Conservation (phyloP, 768 basidiomycete species). For the Tylopilus cervinicoccineus region DNA sequence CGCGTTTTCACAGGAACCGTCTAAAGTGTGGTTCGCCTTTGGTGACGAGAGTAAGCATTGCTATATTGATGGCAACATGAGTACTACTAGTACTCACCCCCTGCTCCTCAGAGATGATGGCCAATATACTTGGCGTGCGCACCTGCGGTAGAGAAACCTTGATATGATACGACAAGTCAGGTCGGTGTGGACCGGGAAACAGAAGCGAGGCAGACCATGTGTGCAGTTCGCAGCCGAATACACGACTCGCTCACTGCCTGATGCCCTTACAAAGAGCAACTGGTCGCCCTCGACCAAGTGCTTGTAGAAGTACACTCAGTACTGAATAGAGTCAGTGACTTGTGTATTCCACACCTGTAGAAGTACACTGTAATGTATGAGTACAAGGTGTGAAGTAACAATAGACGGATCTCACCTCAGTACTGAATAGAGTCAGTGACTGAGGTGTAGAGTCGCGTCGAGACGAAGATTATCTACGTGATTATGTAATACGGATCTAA, state of each 20-base stretch:
- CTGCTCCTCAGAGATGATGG: slow-evolving; percentile 45
- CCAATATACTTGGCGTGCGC: slow-evolving; percentile 43
- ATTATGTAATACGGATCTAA: too few relatives aligned
- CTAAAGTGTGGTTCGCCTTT: slow-evolving; percentile 64
- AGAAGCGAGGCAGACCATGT: slow-evolving; percentile 37
- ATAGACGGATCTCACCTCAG: too few relatives aligned
- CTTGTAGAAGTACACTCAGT: too few relatives aligned
- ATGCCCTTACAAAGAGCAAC: slow-evolving; percentile 52
- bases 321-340: too few relatives aligned
- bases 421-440: too few relatives aligned
- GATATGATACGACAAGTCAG: slow-evolving; percentile 1
- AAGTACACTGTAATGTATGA: too few relatives aligned
- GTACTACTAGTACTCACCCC: slow-evolving; percentile 39
- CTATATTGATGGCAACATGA: background rate
- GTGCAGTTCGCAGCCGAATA: slow-evolving; percentile 69
- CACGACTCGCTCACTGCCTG: slow-evolving; percentile 55
- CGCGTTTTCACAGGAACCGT: slow-evolving; percentile 59
- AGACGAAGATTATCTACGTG: too few relatives aligned
- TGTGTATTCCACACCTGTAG: too few relatives aligned
- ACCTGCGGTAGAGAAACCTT: slow-evolving; percentile 62
- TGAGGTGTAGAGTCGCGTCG: too few relatives aligned
- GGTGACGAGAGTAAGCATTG: background rate
- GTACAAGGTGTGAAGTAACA: too few relatives aligned
- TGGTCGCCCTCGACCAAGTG: slow-evolving; percentile 40
- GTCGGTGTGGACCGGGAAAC: background rate